Conservation (phyloP, 805 yeast species). For the Saccharomycopsis sp. region DNA sequence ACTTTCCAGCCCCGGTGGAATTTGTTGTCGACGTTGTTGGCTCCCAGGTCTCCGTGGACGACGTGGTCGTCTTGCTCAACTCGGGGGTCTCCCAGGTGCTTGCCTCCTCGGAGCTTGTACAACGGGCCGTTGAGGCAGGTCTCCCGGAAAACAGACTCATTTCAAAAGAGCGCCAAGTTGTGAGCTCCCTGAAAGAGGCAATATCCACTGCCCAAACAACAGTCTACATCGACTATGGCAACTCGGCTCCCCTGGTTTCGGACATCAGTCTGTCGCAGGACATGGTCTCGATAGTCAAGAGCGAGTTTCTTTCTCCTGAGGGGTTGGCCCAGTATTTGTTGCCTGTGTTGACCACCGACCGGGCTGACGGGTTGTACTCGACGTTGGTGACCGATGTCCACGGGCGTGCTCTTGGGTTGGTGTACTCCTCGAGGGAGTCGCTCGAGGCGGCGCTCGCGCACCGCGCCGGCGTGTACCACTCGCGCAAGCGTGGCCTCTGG, state of each 20-base stretch:
- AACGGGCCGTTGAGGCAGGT: constrained; percentile 34
- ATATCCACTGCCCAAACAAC: too few relatives aligned
- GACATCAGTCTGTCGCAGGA: too few relatives aligned
- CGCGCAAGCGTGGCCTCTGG: constrained; percentile 88
- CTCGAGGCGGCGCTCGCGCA: constrained; percentile 73
- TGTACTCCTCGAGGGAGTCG: constrained; percentile 80
- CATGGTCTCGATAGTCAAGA: too few relatives aligned
- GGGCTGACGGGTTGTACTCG: constrained; percentile 77
- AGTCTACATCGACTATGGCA: constrained; percentile 7
- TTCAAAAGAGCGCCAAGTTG: constrained; percentile 20
- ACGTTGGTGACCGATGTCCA: constrained; percentile 68
- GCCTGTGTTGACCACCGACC: constrained; percentile 60
- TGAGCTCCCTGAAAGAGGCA: too few relatives aligned
- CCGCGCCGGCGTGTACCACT: constrained; percentile 85
- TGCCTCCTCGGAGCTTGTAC: constrained; percentile 28
- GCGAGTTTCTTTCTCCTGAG: background rate
- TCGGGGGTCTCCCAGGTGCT: constrained; percentile 47
- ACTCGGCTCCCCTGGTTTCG: background rate
- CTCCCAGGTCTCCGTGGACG: constrained; percentile 8
- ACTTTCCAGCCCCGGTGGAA: constrained; percentile 25
- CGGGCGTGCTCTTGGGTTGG: constrained; percentile 76
- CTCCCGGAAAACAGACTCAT: constrained; percentile 44
- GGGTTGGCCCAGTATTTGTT: constrained; percentile 39
- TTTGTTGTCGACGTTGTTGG: constrained; percentile 21
- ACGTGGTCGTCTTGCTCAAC: constrained; percentile 43